Base-by-base conservation (phyloP, 192 early-diverging fungal genomes). In the Fimicolochytrium jonesii region DNA sequence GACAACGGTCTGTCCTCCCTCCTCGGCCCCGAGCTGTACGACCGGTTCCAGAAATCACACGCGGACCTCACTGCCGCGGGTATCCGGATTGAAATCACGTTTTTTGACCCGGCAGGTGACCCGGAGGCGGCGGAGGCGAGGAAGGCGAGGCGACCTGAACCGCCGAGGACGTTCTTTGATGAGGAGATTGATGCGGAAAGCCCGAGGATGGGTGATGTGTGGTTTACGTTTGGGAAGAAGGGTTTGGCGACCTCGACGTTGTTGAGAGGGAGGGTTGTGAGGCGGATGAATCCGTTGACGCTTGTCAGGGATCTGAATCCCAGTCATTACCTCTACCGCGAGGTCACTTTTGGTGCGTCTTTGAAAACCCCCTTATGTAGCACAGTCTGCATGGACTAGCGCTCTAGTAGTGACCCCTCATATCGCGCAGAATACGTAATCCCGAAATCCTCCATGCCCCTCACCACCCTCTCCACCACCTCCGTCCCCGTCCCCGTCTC, bases 271-370 rank as follows among this genome's bases (percentile, higher is more conserved):
- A 54, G 18, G 25, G 51, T 64, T 26, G 37, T 64, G 4, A 23
- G 43, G 11, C 20, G 62, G 18, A 56, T 55, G 51, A 64, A 64
- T 29, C 62, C 62, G 4, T 26, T 56, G 34, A 18, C 20, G 9
- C 45, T 64, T 30, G 51, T 56, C 23, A 29, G 54, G 30, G 30
- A 56, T 15, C 3, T 56, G 30, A 44, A 6, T 11, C 22, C n/a
- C 1, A 29, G 56, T 25, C 30, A 9, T 0, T 17, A 29, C 37
- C 26, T 55, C 13, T 64, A 43, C 25, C 45, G 62, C 13, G 62
- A 64, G n/a, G 62, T 64, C 4, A 50, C 41, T 6, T 64, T 64
- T 37, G 62, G 52, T 64, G 44, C 48, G 51, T 26, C 0, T 41
- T 42, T 3, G n/a, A n/a, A 2, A 5, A 36, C 7, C n/a, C 18